Evolutionary conservation across 768 basidiomycete genomes (phyloP).

Genomic region (Lanmaoa rubissima): DNA sequence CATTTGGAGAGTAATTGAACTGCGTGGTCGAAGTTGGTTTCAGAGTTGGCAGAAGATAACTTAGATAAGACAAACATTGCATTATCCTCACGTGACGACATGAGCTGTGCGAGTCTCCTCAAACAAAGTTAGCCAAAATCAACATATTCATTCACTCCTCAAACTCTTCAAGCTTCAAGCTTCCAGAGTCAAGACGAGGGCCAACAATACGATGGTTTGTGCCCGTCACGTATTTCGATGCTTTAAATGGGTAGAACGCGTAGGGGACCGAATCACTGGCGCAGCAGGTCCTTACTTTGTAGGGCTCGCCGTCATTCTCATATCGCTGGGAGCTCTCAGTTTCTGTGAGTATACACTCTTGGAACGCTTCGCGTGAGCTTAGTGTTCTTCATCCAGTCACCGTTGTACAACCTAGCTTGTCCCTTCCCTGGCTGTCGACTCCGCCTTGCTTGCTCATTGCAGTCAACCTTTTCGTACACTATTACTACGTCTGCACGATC

Average conservation of each 20-base stretch:
- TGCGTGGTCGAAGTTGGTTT: not conserved
- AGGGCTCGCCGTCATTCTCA: slow-evolving; percentile 70
- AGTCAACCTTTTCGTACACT: slow-evolving; percentile 75
- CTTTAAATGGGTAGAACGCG: slow-evolving; percentile 65
- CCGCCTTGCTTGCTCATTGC: slow-evolving; percentile 76
- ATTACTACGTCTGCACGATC: slow-evolving; percentile 81
- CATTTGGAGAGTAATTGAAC: not conserved
- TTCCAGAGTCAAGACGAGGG: not conserved
- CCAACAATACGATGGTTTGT: slow-evolving; percentile 24
- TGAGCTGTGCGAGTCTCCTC: too few species aligned
- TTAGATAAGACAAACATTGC: too few species aligned
- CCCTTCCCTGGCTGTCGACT: slow-evolving; percentile 54
- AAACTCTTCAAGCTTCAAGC: too few species aligned
- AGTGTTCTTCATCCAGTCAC: slow-evolving; percentile 53
- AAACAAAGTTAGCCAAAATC: too few species aligned
- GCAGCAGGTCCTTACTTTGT: slow-evolving; percentile 93
- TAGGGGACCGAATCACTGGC: slow-evolving; percentile 79
- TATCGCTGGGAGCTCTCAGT: slow-evolving; percentile 62
- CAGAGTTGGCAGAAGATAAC: too few species aligned
- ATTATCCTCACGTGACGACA: not conserved
- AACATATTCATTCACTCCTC: too few species aligned
- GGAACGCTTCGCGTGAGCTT: not conserved
- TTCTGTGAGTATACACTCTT: slow-evolving; percentile 64
- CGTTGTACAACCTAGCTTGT: slow-evolving; percentile 66
- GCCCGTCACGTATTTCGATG: slow-evolving; percentile 46